phyloP scores from a whole-genome alignment of 148 eudicot genomes.

The Chenopodium quinoa region DNA sequence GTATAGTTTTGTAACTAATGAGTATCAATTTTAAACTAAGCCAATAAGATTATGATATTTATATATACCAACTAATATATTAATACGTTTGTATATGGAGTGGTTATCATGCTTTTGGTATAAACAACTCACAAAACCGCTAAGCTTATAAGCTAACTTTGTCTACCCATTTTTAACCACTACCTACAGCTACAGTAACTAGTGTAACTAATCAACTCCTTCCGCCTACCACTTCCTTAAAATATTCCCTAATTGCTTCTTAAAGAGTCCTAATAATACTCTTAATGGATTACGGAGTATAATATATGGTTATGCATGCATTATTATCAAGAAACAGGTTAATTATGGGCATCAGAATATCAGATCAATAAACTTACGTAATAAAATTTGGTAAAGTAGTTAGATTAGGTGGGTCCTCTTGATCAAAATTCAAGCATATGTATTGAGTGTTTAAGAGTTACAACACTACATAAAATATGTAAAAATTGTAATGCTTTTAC shows the following conservation, averaged over 20 bases:
- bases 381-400: not conserved
- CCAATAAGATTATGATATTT: too few species aligned
- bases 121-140: conserved; percentile 13
- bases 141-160: conserved; percentile 19
- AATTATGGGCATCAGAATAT: not conserved
- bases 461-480: too few species aligned
- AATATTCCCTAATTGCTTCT: not conserved
- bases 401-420: not conserved
- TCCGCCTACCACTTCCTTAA: not conserved
- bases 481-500: not conserved
- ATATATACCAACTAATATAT: too few species aligned
- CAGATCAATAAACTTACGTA: not conserved
- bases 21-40: too few species aligned
- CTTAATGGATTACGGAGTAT: not conserved
- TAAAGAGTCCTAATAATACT: not conserved
- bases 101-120: conserved; percentile 10
- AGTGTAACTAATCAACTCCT: not conserved
- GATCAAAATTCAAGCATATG: not conserved
- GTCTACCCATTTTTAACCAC: not conserved
- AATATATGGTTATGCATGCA: not conserved
- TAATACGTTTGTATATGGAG: not conserved
- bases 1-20: too few species aligned
- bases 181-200: not conserved
- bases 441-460: too few species aligned
- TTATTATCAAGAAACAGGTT: not conserved